Conservation (phyloP, 306 rosid genomes). For the Mimosa pudica region DNA sequence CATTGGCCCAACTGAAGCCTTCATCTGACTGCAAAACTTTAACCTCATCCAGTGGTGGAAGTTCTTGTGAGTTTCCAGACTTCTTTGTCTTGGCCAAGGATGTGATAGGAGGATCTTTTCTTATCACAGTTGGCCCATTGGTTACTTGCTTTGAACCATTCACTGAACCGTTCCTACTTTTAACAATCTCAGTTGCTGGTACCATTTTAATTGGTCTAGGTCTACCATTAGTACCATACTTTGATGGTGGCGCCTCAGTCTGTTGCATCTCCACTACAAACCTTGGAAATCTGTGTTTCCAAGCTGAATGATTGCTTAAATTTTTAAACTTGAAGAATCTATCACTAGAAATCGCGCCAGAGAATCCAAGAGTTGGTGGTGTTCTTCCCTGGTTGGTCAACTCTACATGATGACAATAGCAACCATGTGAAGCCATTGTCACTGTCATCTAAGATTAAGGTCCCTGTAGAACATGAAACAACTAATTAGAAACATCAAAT, state of each 20-base stretch:
- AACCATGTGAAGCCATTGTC: constrained; percentile 68
- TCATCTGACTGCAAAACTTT: constrained; percentile 90
- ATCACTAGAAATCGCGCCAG: constrained; percentile 55
- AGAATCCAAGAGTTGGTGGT: constrained; percentile 54
- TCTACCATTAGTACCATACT: constrained; percentile 64
- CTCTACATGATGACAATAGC: constrained; percentile 52
- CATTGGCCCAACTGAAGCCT: constrained; percentile 93
- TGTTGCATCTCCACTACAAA: constrained; percentile 59
- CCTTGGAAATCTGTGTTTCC: constrained; percentile 32
- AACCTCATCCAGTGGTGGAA: constrained; percentile 75
- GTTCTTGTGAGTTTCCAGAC: constrained; percentile 45
- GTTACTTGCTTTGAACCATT: constrained; percentile 59
- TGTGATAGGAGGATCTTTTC: constrained; percentile 39
- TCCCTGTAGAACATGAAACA: constrained; percentile 26
- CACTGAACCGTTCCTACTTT: constrained; percentile 43
- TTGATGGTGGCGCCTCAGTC: constrained; percentile 55
- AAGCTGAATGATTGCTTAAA: constrained; percentile 29
- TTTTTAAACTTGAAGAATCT: constrained; percentile 44
- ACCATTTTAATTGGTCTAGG: constrained; percentile 79
- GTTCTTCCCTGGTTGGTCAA: constrained; percentile 45
- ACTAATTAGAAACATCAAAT: not conserved
- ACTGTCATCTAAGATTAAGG: constrained; percentile 54
- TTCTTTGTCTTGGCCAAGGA: constrained; percentile 47
- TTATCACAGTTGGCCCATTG: constrained; percentile 63
- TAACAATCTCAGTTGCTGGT: constrained; percentile 66